Percentiles rank a stretch among this genome's conserved stretches.
Conservation (phyloP, 1,139 yeast species). For the Blastobotrys buckinghamii region DNA sequence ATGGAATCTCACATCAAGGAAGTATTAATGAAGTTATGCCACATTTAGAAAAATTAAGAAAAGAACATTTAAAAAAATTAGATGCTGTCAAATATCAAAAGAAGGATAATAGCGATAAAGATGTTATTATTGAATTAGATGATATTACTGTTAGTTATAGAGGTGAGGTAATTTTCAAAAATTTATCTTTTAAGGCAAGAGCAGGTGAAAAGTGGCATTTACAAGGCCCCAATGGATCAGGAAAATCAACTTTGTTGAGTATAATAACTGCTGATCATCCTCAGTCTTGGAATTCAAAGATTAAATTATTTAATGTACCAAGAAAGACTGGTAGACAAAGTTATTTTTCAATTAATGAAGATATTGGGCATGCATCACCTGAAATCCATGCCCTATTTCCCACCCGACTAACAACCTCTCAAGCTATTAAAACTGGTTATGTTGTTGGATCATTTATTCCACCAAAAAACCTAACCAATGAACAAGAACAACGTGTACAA, state of each 20-base stretch:
- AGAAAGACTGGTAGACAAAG: conserved; percentile 70
- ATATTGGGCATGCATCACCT: conserved; percentile 87
- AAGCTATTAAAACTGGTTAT: conserved; percentile 70
- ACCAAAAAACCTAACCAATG: conserved; percentile 35
- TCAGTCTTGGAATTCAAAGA: conserved; percentile 79
- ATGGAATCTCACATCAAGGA: conserved; percentile 52
- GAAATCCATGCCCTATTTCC: conserved; percentile 87
- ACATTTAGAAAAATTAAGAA: conserved; percentile 25
- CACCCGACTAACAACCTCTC: conserved; percentile 41
- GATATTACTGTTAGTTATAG: conserved; percentile 63
- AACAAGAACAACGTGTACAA: conserved; percentile 35
- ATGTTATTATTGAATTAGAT: conserved; percentile 58
- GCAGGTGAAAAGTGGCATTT: conserved; percentile 84
- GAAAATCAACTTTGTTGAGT: conserved; percentile 82
- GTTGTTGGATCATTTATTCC: conserved; percentile 54
- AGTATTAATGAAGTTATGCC: conserved; percentile 33
- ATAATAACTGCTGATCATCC: conserved; percentile 93
- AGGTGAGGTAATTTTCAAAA: conserved; percentile 51
- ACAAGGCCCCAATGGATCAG: conserved; percentile 86
- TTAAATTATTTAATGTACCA: conserved; percentile 58
- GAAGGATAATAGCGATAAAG: conserved; percentile 44
- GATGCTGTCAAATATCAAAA: neutral
- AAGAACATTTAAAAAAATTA: conserved; percentile 2
- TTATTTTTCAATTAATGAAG: conserved; percentile 70
- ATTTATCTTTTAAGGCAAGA: conserved; percentile 61